Conservation (phyloP, 225 moss, liverwort and hornwort species). For the Climacium dendroides region DNA sequence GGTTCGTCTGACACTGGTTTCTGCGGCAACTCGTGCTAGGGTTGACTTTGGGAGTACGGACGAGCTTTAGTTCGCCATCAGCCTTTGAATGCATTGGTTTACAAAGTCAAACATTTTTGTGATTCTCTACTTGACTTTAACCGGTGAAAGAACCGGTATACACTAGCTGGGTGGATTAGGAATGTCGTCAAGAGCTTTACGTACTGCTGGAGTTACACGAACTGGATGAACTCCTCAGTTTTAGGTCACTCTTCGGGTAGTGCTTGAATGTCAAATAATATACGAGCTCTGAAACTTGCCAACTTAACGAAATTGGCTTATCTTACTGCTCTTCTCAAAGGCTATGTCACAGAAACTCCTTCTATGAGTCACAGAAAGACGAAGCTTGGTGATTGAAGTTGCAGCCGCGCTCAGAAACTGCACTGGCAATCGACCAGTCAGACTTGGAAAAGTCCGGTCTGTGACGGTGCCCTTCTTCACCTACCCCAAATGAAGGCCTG, state of each 20-base stretch:
- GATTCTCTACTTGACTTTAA: too few relatives aligned
- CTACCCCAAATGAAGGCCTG: background rate
- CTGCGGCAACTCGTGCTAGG: background rate
- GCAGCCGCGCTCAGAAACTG: background rate
- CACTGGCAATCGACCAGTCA: background rate
- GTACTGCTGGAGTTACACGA: too few relatives aligned
- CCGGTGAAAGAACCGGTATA: background rate
- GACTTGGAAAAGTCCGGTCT: background rate
- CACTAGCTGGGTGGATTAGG: background rate
- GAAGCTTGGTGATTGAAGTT: background rate
- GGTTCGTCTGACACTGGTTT: background rate
- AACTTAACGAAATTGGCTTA: background rate
- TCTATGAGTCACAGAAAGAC: background rate
- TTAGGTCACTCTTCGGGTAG: background rate
- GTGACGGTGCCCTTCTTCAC: background rate
- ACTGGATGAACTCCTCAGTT: background rate
- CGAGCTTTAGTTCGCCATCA: too few relatives aligned
- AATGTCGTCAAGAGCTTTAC: background rate
- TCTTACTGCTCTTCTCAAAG: background rate
- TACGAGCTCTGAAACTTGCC: background rate
- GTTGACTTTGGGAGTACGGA: background rate
- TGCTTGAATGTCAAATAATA: background rate
- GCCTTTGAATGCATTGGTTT: background rate
- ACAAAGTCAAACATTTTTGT: background rate
- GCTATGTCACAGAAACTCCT: background rate